phyloP scores from a whole-genome alignment of 352 stramenopile species.

The Globisporangium canariense region DNA sequence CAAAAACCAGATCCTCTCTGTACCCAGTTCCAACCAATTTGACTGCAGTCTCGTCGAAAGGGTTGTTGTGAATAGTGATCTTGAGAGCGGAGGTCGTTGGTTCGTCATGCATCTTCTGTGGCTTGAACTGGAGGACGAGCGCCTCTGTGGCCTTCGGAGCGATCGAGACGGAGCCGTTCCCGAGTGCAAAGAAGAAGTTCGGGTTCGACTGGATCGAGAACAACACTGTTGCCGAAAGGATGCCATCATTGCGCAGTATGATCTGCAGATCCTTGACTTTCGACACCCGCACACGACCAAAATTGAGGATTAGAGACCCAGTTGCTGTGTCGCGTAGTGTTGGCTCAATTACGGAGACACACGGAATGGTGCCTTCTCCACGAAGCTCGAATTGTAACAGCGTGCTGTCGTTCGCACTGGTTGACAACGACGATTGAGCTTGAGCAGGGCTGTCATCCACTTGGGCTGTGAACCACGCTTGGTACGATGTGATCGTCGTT shows the following conservation, averaged over 20 bases:
- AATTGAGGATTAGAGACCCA: slow-evolving; percentile 74
- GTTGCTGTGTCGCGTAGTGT: slow-evolving; percentile 45
- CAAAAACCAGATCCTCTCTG: slow-evolving; percentile 82
- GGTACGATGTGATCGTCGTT: slow-evolving; percentile 81
- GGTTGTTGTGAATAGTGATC: slow-evolving; percentile 90
- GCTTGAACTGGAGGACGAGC: slow-evolving; percentile 80
- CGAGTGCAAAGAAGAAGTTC: slow-evolving; percentile 70
- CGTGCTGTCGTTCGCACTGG: slow-evolving; percentile 8
- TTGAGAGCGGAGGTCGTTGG: slow-evolving; percentile 49
- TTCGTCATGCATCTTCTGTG: slow-evolving; percentile 72
- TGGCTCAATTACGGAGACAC: slow-evolving; percentile 86
- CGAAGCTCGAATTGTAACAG: slow-evolving; percentile 88
- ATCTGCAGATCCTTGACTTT: slow-evolving; percentile 70
- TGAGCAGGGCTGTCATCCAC: slow-evolving; percentile 74
- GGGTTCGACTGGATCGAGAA: slow-evolving; percentile 83
- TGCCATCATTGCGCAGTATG: slow-evolving; percentile 88
- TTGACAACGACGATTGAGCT: slow-evolving; percentile 5
- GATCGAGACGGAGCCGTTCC: slow-evolving; percentile 76
- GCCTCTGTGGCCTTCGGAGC: slow-evolving; percentile 57
- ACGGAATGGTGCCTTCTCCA: slow-evolving; percentile 92
- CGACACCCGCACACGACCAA: slow-evolving; percentile 69
- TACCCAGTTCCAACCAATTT: slow-evolving; percentile 73
- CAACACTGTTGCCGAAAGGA: slow-evolving; percentile 88
- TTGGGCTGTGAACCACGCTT: slow-evolving; percentile 70
- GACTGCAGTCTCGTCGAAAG: slow-evolving; percentile 84